Evolutionary conservation across 345 rosid genomes (phyloP).

Genomic region (Bruguiera gymnorhiza): DNA sequence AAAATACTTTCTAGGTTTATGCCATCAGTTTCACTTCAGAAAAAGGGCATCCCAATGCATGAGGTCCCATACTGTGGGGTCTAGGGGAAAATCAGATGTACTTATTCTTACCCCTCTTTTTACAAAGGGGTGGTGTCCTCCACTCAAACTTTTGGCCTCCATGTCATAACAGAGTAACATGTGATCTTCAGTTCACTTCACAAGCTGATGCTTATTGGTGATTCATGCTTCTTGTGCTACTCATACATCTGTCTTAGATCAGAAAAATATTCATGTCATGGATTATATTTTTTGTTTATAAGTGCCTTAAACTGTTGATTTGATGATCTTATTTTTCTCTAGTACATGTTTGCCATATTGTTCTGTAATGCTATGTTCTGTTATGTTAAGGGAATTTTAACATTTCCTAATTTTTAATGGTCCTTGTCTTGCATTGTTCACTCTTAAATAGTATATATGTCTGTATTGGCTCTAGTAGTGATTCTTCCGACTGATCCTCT

Average conservation of each 20-base stretch:
- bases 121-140: too few relatives aligned
- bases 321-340: neutral
- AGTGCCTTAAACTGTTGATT: neutral
- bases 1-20: neutral
- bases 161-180: too few relatives aligned
- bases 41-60: too few relatives aligned
- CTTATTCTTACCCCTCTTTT: too few relatives aligned
- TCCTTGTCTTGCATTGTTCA: neutral
- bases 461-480: neutral
- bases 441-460: neutral
- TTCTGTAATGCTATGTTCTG: neutral
- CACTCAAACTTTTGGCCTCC: too few relatives aligned
- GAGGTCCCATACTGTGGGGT: too few relatives aligned
- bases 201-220: neutral
- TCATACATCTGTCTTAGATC: slow-evolving; percentile 2
- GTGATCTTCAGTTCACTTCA: neutral
- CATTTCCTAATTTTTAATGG: neutral
- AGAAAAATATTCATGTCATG: slow-evolving; percentile 1
- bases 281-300: neutral
- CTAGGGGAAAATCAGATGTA: too few relatives aligned
- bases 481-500: neutral
- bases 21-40: neutral
- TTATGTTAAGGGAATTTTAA: neutral
- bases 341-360: neutral
- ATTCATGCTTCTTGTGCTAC: neutral